phyloP scores from a whole-genome alignment of 768 basidiomycete genomes.

The Mycena olivaceomarginata region DNA sequence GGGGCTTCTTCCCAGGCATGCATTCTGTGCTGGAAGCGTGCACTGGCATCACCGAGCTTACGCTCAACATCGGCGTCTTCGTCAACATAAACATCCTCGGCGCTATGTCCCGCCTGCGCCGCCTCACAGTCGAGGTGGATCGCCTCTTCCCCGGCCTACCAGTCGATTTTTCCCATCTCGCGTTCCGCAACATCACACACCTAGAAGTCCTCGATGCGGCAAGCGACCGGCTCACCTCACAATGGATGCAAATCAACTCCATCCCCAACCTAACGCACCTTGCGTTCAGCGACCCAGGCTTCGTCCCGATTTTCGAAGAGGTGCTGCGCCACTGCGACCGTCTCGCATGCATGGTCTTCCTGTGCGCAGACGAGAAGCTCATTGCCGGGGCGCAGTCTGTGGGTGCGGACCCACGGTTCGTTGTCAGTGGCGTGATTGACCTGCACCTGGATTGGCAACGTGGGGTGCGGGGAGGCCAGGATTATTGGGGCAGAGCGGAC shows the following conservation, averaged over 20 bases:
- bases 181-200: slow-evolving; percentile 16
- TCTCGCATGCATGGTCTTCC: neutral
- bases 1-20: neutral
- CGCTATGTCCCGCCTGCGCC: slow-evolving; percentile 1
- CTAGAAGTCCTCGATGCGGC: slow-evolving; percentile 5
- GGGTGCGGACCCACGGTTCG: neutral
- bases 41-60: neutral
- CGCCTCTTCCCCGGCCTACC: neutral
- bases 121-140: slow-evolving; percentile 5
- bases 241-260: neutral
- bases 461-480: neutral
- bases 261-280: slow-evolving; percentile 22
- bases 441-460: neutral
- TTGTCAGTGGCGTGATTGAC: neutral
- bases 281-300: neutral
- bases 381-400: neutral
- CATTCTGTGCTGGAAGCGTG: neutral
- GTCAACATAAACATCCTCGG: neutral
- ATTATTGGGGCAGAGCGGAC: slow-evolving; percentile 10
- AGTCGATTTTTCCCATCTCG: neutral
- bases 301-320: neutral
- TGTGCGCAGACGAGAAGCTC: neutral
- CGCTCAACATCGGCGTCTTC: neutral
- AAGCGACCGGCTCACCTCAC: neutral
- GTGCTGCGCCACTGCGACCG: neutral